Percentiles rank a stretch among this genome's conserved stretches.
These are phyloP conservation scores for Paraphoma chrysanthemicola DNA, from an alignment of 2,329 filamentous ascomycete genomes.

Conservation along the genomic window DNA sequence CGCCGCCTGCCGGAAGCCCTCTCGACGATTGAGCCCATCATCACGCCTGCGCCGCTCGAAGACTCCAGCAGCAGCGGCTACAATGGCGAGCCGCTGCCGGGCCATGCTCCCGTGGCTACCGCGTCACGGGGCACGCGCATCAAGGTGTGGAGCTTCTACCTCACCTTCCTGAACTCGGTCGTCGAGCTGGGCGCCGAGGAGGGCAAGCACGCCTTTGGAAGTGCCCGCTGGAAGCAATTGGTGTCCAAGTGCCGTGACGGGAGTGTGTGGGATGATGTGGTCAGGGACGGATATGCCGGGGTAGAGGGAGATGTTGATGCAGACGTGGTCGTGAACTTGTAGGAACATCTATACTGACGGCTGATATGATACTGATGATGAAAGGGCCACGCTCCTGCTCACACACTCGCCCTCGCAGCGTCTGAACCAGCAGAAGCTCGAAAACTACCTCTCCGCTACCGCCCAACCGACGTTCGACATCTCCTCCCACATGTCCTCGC, in stretches of 20 bases:
- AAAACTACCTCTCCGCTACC: conserved; percentile 84
- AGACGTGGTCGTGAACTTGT: conserved; percentile 92
- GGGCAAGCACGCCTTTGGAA: conserved; percentile 86
- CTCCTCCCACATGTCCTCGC: conserved; percentile 65
- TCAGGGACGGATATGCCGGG: conserved; percentile 84
- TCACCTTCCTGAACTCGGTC: conserved; percentile 90
- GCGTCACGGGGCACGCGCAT: conserved; percentile 84
- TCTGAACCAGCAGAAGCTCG: conserved; percentile 84
- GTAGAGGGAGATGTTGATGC: conserved; percentile 90
- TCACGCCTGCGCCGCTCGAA: conserved; percentile 62
- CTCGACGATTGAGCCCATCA: conserved; percentile 81
- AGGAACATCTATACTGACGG: conserved; percentile 39
- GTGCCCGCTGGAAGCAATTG: conserved; percentile 81
- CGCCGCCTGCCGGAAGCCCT: conserved; percentile 90
- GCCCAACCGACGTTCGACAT: conserved; percentile 77
- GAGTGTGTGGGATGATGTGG: conserved; percentile 92
- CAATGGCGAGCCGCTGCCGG: conserved; percentile 27
- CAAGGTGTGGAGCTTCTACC: conserved; percentile 97
- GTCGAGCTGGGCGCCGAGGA: conserved; percentile 88
- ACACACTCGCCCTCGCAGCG: conserved; percentile 86
- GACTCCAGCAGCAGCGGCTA: conserved; percentile 21
- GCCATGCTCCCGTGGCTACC: conserved; percentile 74
- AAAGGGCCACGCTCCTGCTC: conserved; percentile 84
- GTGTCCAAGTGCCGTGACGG: conserved; percentile 87
- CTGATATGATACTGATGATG: conserved; percentile 4